These are phyloP conservation scores for Magnaporthiopsis poae DNA, from an alignment of 2,329 filamentous ascomycete species.

Conservation along the genomic window DNA sequence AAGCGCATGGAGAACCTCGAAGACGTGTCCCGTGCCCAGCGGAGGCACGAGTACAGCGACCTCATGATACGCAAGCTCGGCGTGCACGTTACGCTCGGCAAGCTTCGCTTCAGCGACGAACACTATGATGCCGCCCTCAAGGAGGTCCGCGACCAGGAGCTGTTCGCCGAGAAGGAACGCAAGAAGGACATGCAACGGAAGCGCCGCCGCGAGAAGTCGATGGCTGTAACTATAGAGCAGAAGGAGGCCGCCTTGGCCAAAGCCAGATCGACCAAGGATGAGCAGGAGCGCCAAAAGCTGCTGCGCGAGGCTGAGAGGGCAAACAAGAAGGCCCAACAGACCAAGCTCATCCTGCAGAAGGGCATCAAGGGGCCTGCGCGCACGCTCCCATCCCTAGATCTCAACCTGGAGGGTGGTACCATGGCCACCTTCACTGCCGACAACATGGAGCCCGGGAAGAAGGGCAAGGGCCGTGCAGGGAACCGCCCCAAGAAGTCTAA, in stretches of 20 bases:
- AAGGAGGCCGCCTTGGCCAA: conserved; percentile 74
- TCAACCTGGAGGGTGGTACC: conserved; percentile 73
- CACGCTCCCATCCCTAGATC: conserved; percentile 59
- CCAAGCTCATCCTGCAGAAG: conserved; percentile 75
- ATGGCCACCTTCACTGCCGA: conserved; percentile 74
- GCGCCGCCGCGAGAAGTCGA: conserved; percentile 86
- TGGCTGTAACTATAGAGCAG: conserved; percentile 83
- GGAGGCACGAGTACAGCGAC: conserved; percentile 49
- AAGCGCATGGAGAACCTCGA: conserved; percentile 1
- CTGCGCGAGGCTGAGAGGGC: conserved; percentile 79
- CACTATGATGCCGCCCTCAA: conserved; percentile 74
- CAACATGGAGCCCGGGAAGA: conserved; percentile 44
- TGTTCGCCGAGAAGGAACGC: conserved; percentile 91
- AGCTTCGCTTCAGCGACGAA: conserved; percentile 63
- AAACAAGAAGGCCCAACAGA: conserved; percentile 85
- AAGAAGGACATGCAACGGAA: conserved; percentile 99
- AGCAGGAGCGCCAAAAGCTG: conserved; percentile 70
- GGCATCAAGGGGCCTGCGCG: conserved; percentile 69
- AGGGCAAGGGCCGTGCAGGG: conserved; percentile 46
- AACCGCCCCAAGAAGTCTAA: conserved; percentile 83
- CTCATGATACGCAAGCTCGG: conserved; percentile 53
- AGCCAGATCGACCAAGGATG: conserved; percentile 69
- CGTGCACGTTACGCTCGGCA: conserved; percentile 60
- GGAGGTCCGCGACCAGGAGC: conserved; percentile 80
- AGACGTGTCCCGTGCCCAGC: conserved; percentile 54